phyloP scores from a whole-genome alignment of 495 filamentous ascomycete genomes.

The Penicillium angulare region DNA sequence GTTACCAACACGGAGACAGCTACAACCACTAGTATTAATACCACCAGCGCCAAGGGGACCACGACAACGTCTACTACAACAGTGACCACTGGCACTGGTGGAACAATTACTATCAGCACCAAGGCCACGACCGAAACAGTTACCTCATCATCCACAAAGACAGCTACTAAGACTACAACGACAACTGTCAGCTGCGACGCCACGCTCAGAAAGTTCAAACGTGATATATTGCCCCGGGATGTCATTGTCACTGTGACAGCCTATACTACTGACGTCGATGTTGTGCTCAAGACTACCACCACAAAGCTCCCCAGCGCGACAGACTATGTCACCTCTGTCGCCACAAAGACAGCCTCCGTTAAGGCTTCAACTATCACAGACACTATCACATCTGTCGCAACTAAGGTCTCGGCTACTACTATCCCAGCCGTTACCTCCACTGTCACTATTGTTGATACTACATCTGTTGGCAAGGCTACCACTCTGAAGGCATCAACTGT shows the following conservation, averaged over 20 bases:
- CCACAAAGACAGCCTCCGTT: conserved; percentile 4
- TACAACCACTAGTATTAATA: conserved; percentile 1
- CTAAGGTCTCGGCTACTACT: neutral
- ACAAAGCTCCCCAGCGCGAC: neutral
- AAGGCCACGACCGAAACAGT: conserved; percentile 5
- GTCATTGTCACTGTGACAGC: neutral
- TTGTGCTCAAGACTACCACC: neutral
- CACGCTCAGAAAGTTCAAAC: conserved; percentile 1
- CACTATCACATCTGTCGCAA: conserved; percentile 2
- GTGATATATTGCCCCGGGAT: neutral
- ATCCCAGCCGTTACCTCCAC: conserved; percentile 3
- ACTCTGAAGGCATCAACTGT: conserved; percentile 7
- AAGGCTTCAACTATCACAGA: conserved; percentile 1
- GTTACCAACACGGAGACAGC: neutral
- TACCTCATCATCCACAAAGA: conserved; percentile 6
- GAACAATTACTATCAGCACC: conserved; percentile 3
- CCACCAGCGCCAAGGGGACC: neutral
- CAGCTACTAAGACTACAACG: neutral
- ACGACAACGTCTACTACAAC: neutral
- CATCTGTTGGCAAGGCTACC: conserved; percentile 6
- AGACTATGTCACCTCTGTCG: conserved; percentile 1
- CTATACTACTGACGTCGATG: conserved; percentile 1
- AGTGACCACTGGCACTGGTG: neutral
- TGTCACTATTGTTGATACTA: neutral
- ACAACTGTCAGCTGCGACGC: conserved; percentile 8